A percentile compares a stretch with the other conserved stretches of the same genome.
Evolutionary conservation across 2,329 filamentous ascomycete genomes (phyloP).

Genomic region (Colletotrichum sp.): DNA sequence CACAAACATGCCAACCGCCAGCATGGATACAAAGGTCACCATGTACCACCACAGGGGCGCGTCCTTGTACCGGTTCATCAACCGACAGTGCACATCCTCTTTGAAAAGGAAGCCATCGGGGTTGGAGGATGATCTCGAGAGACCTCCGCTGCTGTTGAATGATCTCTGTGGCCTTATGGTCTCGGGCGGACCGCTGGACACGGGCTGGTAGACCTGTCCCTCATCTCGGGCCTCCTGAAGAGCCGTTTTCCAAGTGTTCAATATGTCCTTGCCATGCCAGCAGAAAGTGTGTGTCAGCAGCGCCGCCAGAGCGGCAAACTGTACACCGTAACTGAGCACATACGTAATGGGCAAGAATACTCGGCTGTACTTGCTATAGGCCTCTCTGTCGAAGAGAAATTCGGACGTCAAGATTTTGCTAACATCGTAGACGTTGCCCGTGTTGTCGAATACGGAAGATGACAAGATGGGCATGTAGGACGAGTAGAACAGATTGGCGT

Average conservation of each 20-base stretch:
- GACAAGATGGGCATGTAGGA: constrained; percentile 89
- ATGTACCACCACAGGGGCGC: constrained; percentile 85
- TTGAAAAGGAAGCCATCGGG: constrained; percentile 65
- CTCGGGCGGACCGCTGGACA: constrained; percentile 35
- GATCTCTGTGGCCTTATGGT: constrained; percentile 12
- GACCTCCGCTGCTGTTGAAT: constrained; percentile 22
- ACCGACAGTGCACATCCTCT: constrained; percentile 83
- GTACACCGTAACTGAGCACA: constrained; percentile 83
- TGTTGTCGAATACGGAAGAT: constrained; percentile 85
- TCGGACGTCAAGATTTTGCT: constrained; percentile 78
- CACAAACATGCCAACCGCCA: constrained; percentile 79
- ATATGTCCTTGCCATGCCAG: constrained; percentile 86
- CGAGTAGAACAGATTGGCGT: constrained; percentile 78
- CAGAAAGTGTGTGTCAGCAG: constrained; percentile 81
- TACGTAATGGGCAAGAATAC: constrained; percentile 89
- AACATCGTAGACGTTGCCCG: constrained; percentile 79
- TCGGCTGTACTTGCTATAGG: constrained; percentile 81
- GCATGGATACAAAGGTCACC: constrained; percentile 76
- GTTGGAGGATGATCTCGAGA: constrained; percentile 41
- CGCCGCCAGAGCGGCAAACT: constrained; percentile 82
- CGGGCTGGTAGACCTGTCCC: constrained; percentile 57
- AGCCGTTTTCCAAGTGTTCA: constrained; percentile 75
- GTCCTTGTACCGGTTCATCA: constrained; percentile 84
- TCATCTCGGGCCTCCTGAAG: constrained; percentile 65
- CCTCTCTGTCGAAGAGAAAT: constrained; percentile 77